Evolutionary conservation across 2,329 filamentous ascomycete genomes (phyloP).

Genomic region (Colletotrichum falcatum): DNA sequence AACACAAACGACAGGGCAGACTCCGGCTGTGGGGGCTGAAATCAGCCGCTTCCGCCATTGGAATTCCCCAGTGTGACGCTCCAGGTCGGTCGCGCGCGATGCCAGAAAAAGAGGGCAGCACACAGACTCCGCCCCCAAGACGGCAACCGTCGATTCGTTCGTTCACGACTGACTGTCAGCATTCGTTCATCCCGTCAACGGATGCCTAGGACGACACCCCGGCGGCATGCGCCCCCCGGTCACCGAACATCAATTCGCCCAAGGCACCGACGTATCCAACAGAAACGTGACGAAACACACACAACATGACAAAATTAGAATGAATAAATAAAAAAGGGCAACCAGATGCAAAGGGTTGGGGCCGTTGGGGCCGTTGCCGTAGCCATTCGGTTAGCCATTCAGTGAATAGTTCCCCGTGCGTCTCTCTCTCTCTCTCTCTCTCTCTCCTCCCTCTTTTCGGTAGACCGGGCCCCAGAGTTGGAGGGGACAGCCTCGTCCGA

Average conservation of each 20-base stretch:
- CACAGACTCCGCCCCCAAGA: slow-evolving; percentile 32
- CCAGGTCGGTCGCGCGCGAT: slow-evolving; percentile 23
- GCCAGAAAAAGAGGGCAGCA: background rate
- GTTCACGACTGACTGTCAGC: background rate
- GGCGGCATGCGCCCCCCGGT: background rate
- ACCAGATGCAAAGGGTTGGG: background rate
- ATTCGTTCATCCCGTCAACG: slow-evolving; percentile 13
- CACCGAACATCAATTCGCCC: background rate
- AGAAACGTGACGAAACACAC: background rate
- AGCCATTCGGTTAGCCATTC: background rate
- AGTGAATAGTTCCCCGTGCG: background rate
- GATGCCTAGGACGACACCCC: background rate
- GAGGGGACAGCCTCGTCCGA: background rate
- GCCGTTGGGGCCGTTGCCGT: background rate
- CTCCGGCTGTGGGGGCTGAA: slow-evolving; percentile 1
- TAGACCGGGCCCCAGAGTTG: background rate
- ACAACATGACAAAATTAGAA: no score
- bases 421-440: no score
- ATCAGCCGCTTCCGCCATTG: slow-evolving; percentile 4
- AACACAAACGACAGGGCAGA: slow-evolving; percentile 6
- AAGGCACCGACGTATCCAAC: background rate
- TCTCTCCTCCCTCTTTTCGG: no score
- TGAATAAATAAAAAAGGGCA: background rate
- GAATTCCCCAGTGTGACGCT: slow-evolving; percentile 18
- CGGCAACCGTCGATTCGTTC: background rate